Evolutionary conservation across 2,329 filamentous ascomycete species (phyloP).

Genomic region (Dactylonectria estremocensis): DNA sequence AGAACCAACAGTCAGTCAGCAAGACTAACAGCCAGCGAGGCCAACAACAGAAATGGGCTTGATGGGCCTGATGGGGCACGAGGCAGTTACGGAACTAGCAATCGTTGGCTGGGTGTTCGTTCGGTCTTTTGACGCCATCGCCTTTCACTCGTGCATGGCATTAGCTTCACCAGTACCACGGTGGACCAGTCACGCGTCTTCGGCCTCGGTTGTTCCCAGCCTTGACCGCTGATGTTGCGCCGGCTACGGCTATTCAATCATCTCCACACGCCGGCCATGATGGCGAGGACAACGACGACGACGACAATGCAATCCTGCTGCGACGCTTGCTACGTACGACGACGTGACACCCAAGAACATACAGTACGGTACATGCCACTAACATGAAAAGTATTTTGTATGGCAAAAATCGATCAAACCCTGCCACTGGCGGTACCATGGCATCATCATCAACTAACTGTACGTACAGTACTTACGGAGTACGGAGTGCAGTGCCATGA

Average conservation of each 20-base stretch:
- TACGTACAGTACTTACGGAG: neutral
- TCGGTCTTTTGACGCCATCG: slow-evolving; percentile 7
- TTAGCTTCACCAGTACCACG: slow-evolving; percentile 8
- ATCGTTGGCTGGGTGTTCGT: slow-evolving; percentile 7
- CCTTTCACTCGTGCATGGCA: slow-evolving; percentile 9
- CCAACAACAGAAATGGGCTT: no score
- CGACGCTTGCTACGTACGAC: slow-evolving; percentile 19
- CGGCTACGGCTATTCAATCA: neutral
- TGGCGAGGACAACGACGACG: neutral
- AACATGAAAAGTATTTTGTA: no score
- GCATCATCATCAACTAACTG: slow-evolving; percentile 7
- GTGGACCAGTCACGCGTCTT: slow-evolving; percentile 1
- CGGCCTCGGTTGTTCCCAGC: slow-evolving; percentile 1
- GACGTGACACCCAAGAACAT: slow-evolving; percentile 11
- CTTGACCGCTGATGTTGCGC: slow-evolving; percentile 9
- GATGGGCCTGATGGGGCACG: neutral
- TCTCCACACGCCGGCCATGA: neutral
- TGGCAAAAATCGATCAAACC: slow-evolving; percentile 3
- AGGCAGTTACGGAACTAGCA: neutral
- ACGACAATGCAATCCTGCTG: neutral
- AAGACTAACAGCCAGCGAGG: no score
- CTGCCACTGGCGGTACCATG: slow-evolving; percentile 11
- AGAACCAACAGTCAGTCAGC: neutral
- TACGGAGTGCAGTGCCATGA: neutral
- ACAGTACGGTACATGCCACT: neutral